Conservation (phyloP, 495 filamentous ascomycete species). For the Podospora sp. region DNA sequence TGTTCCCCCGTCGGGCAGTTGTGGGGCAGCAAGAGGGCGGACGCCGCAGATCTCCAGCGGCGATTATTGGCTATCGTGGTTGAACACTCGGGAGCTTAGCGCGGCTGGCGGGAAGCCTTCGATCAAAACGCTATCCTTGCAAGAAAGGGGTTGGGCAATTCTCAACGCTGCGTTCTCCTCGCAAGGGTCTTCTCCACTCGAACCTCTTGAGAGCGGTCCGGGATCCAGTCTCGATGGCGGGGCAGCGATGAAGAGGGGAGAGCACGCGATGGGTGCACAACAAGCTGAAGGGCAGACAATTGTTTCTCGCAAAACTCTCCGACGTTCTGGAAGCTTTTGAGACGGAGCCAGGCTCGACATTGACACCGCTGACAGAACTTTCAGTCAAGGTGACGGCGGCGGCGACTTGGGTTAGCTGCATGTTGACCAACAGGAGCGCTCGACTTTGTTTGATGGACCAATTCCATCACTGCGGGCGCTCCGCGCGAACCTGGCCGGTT, state of each 20-base stretch:
- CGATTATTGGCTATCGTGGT: conserved; percentile 8
- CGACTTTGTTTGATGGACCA: conserved; percentile 25
- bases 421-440: conserved; percentile 12
- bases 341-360: not conserved
- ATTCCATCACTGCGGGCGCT: conserved; percentile 28
- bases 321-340: conserved; percentile 19
- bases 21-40: conserved; percentile 22
- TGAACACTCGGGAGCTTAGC: conserved; percentile 19
- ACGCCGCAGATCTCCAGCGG: conserved; percentile 5
- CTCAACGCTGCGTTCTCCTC: conserved; percentile 12
- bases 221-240: conserved; percentile 3
- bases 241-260: conserved; percentile 7
- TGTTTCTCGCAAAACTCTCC: not conserved
- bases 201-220: not conserved
- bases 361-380: not conserved
- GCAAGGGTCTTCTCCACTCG: not conserved
- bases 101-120: conserved; percentile 23
- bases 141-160: conserved; percentile 23
- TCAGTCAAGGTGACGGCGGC: not conserved
- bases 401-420: conserved; percentile 13
- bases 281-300: not conserved
- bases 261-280: not conserved
- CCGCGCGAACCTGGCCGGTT: conserved; percentile 24
- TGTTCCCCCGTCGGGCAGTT: conserved; percentile 24
- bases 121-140: conserved; percentile 16